phyloP scores from a whole-genome alignment of 164 flowering plant genomes.

The Tetracentron sinense region DNA sequence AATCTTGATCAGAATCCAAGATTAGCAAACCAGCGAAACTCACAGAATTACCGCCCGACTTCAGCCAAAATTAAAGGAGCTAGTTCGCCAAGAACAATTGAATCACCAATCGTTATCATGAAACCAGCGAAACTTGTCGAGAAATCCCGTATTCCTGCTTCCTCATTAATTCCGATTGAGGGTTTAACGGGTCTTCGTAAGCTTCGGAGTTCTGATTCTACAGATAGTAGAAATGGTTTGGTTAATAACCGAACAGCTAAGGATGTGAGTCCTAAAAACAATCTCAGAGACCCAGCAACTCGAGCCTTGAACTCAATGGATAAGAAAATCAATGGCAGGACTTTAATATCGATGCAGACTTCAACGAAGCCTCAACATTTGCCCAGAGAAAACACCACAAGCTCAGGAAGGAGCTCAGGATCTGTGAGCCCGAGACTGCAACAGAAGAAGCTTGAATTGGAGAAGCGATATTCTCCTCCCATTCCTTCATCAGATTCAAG shows the following conservation, averaged over 20 bases:
- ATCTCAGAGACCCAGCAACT: constrained; percentile 19
- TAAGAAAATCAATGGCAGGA: constrained; percentile 35
- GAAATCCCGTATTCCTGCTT: constrained; percentile 23
- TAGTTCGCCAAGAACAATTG: constrained; percentile 25
- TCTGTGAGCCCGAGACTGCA: constrained; percentile 71
- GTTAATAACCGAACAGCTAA: constrained; percentile 24
- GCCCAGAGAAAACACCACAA: constrained; percentile 39
- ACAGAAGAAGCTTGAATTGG: constrained; percentile 64
- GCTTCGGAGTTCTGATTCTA: constrained; percentile 20
- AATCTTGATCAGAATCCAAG: constrained; percentile 27
- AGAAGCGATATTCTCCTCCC: constrained; percentile 56
- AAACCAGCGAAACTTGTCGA: constrained; percentile 48
- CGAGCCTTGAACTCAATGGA: constrained; percentile 25
- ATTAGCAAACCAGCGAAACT: constrained; percentile 18
- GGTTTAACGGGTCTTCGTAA: constrained; percentile 28
- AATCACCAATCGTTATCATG: constrained; percentile 40
- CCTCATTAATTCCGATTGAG: constrained; percentile 19
- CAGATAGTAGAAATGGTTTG: constrained; percentile 18
- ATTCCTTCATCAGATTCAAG: constrained; percentile 53
- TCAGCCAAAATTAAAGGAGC: constrained; percentile 23
- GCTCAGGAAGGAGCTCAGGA: constrained; percentile 42
- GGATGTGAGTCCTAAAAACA: constrained; percentile 31
- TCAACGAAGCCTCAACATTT: constrained; percentile 35
- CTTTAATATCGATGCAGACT: constrained; percentile 24
- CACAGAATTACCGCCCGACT: constrained; percentile 8